Percentiles rank a stretch among this genome's conserved stretches.
phyloP scores from a whole-genome alignment of 306 rosid genomes.

The Dalbergia cultrata region DNA sequence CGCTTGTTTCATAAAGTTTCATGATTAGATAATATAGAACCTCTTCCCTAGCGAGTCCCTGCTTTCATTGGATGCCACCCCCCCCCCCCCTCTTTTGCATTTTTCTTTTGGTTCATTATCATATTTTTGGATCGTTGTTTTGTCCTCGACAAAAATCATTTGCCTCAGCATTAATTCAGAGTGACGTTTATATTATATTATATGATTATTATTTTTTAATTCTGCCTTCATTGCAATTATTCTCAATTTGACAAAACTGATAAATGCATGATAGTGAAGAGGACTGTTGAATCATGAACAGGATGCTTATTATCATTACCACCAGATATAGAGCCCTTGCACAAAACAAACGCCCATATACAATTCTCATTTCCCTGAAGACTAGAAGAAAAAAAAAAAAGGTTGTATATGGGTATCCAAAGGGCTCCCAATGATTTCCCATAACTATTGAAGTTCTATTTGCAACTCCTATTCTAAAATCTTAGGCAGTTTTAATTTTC shows the following conservation, averaged over 20 bases:
- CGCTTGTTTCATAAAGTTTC: slow-evolving; percentile 49
- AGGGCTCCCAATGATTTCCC: slow-evolving; percentile 22
- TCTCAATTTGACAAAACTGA: slow-evolving; percentile 35
- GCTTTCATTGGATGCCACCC: slow-evolving; percentile 59
- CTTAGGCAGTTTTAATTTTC: not conserved
- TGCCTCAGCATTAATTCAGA: slow-evolving; percentile 20
- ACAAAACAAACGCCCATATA: slow-evolving; percentile 15
- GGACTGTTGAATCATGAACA: not conserved
- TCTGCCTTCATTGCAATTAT: not conserved
- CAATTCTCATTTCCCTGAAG: slow-evolving; percentile 16
- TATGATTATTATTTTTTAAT: not conserved
- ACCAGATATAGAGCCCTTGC: slow-evolving; percentile 20
- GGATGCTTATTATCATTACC: slow-evolving; percentile 37
- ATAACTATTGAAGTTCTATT: not conserved
- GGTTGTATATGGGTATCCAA: not conserved
- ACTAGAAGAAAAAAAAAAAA: slow-evolving; percentile 18
- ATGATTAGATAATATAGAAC: slow-evolving; percentile 51
- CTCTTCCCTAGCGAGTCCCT: not conserved
- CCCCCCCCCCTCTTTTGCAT: too few species aligned
- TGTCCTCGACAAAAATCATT: slow-evolving; percentile 42
- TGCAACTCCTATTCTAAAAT: slow-evolving; percentile 47
- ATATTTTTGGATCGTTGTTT: slow-evolving; percentile 41
- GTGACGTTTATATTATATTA: not conserved
- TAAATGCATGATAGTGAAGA: slow-evolving; percentile 8
- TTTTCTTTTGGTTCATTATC: slow-evolving; percentile 32